These are phyloP conservation scores for Cercophora scortea DNA, from an alignment of 495 filamentous ascomycete species.

Conservation along the genomic window DNA sequence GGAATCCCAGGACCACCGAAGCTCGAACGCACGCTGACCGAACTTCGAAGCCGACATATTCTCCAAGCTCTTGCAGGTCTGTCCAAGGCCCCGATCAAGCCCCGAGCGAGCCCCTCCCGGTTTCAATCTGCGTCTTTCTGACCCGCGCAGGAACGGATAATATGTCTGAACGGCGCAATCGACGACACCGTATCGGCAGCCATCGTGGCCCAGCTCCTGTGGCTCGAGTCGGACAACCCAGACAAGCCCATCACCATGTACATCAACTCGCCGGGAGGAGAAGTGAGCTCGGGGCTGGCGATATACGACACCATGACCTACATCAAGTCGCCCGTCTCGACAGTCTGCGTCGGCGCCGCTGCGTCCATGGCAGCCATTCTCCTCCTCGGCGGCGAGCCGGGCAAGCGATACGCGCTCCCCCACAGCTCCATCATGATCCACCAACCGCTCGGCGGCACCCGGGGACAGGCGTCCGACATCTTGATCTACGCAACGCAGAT, in stretches of 20 bases:
- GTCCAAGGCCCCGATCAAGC: neutral
- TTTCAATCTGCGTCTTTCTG: neutral
- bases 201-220: slow-evolving; percentile 91
- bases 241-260: slow-evolving; percentile 92
- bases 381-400: slow-evolving; percentile 76
- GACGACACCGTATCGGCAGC: slow-evolving; percentile 82
- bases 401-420: slow-evolving; percentile 80
- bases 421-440: slow-evolving; percentile 95
- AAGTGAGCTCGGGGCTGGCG: slow-evolving; percentile 88
- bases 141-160: slow-evolving; percentile 69
- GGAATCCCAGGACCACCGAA: neutral
- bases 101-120: no score
- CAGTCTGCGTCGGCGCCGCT: slow-evolving; percentile 91
- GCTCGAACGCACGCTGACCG: slow-evolving; percentile 8
- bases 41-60: slow-evolving; percentile 65
- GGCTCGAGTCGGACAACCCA: slow-evolving; percentile 94
- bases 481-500: slow-evolving; percentile 97
- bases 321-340: slow-evolving; percentile 83
- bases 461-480: slow-evolving; percentile 86
- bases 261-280: slow-evolving; percentile 93
- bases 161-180: slow-evolving; percentile 89
- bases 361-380: slow-evolving; percentile 91
- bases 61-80: slow-evolving; percentile 67
- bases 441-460: slow-evolving; percentile 86
- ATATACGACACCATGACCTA: slow-evolving; percentile 99